phyloP scores from a whole-genome alignment of 108 stramenopile species.

The Skeletonema marinoi region DNA sequence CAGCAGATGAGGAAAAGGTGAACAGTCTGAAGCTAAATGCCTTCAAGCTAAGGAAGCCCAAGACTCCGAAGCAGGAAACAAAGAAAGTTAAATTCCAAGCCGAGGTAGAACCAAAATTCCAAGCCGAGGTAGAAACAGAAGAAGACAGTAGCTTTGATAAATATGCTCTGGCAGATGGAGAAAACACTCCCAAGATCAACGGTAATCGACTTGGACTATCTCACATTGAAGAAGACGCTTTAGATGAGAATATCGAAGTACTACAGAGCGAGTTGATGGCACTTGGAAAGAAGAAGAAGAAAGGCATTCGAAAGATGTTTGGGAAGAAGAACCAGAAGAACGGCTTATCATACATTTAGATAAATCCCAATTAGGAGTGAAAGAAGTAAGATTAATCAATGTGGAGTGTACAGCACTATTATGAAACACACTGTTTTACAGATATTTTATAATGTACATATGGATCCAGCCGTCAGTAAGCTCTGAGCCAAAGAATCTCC shows the following conservation, averaged over 20 bases:
- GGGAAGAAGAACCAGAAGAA: slow-evolving; percentile 11
- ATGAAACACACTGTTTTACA: not conserved
- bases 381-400: not conserved
- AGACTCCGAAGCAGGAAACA: not conserved
- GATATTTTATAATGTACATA: not conserved
- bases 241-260: slow-evolving; percentile 1
- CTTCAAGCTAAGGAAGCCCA: not conserved
- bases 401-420: not conserved
- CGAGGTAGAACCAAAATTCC: not conserved
- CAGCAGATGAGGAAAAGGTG: not conserved
- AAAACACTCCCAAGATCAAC: slow-evolving; percentile 3
- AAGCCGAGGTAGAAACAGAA: not conserved
- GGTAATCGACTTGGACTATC: slow-evolving; percentile 24
- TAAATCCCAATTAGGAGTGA: not conserved
- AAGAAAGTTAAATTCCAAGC: not conserved
- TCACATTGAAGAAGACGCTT: slow-evolving; percentile 18
- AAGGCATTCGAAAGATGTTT: slow-evolving; percentile 27
- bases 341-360: not conserved
- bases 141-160: slow-evolving; percentile 7
- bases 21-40: not conserved
- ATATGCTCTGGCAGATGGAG: slow-evolving; percentile 17
- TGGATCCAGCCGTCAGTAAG: not conserved
- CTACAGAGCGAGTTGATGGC: not conserved
- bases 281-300: slow-evolving; percentile 13
- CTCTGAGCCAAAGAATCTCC: not conserved